phyloP scores from a whole-genome alignment of 345 rosid genomes.

The Boechera divaricarpa region DNA sequence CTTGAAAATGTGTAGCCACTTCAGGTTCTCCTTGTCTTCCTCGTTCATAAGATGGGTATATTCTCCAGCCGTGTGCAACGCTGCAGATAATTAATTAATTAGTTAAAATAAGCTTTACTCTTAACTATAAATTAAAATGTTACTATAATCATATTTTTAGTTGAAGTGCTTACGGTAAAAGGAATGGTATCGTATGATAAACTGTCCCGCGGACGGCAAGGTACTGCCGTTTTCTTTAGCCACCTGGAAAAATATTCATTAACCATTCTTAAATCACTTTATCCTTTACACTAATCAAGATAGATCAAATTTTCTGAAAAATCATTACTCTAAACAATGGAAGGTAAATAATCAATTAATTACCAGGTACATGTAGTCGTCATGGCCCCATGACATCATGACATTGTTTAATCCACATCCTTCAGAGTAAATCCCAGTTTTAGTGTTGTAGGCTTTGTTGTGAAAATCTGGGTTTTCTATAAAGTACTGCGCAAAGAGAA shows the following conservation, averaged over 20 bases:
- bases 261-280: neutral
- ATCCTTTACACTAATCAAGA: neutral
- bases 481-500: conserved; percentile 51
- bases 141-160: neutral
- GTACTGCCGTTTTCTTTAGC: conserved; percentile 66
- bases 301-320: neutral
- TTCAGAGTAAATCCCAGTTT: conserved; percentile 55
- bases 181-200: conserved; percentile 68
- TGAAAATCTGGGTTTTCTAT: conserved; percentile 57
- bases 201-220: conserved; percentile 59
- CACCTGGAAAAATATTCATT: neutral
- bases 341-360: neutral
- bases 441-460: conserved; percentile 53
- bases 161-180: conserved; percentile 54
- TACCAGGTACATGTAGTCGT: conserved; percentile 58
- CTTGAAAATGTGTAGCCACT: conserved; percentile 76
- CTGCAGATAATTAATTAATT: conserved; percentile 39
- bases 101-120: neutral
- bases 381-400: conserved; percentile 45
- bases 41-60: conserved; percentile 62
- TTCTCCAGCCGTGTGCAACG: conserved; percentile 60
- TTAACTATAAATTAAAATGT: neutral
- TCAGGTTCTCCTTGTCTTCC: conserved; percentile 56
- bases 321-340: neutral
- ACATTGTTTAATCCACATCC: conserved; percentile 65